These are phyloP conservation scores for Psilocybe cubensis DNA, from an alignment of 768 basidiomycete species.

Conservation along the genomic window DNA sequence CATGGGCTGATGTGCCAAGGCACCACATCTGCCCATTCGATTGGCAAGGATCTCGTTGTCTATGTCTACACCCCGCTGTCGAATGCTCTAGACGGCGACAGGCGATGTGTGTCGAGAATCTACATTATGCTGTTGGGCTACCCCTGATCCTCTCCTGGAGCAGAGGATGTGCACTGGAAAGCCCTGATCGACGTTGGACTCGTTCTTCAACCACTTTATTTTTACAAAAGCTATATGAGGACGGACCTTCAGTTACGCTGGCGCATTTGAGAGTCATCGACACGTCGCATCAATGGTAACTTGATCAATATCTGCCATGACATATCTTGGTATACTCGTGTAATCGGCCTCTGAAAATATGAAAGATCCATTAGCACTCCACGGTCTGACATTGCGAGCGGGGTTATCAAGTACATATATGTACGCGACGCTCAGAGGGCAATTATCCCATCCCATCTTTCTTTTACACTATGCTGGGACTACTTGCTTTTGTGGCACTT, in stretches of 20 bases:
- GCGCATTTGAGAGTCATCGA: background rate
- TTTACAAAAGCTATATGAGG: too few relatives aligned
- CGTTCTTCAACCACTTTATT: too few relatives aligned
- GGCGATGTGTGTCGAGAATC: background rate
- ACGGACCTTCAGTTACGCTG: background rate
- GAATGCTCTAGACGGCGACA: background rate
- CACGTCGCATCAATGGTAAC: background rate
- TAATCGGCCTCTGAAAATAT: background rate
- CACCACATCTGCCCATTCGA: background rate
- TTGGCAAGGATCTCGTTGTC: background rate
- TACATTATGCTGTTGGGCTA: too few relatives aligned
- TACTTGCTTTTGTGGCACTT: background rate
- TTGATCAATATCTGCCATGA: background rate
- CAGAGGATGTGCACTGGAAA: background rate
- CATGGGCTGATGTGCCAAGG: background rate
- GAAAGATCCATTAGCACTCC: background rate
- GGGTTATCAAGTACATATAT: background rate
- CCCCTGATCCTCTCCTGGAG: background rate
- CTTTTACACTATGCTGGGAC: background rate
- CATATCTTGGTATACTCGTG: background rate
- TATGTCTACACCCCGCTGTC: background rate
- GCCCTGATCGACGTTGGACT: background rate
- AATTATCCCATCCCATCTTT: background rate
- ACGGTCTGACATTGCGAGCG: conserved; percentile 1
- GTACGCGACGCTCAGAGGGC: background rate